Percentiles rank a stretch among this genome's conserved stretches.
These are phyloP conservation scores for Erythrophleum ivorense DNA, from an alignment of 331 rosid species.

Conservation along the genomic window DNA sequence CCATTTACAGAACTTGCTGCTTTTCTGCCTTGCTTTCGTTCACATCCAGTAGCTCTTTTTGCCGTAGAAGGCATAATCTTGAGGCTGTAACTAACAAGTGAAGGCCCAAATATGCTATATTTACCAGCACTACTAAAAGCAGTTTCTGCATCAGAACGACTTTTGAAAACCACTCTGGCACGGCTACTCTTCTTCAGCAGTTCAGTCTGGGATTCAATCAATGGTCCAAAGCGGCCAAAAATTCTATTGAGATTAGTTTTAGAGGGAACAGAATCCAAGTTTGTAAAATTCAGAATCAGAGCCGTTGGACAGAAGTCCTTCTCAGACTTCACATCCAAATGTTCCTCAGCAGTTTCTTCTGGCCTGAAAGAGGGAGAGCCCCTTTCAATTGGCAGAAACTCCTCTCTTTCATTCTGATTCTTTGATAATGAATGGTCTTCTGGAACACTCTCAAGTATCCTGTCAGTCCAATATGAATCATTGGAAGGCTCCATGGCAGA, in stretches of 20 bases:
- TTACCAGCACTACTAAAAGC: constrained; percentile 92
- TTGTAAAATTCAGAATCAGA: constrained; percentile 64
- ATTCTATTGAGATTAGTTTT: constrained; percentile 57
- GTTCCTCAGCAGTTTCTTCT: constrained; percentile 29
- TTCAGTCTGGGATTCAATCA: constrained; percentile 68
- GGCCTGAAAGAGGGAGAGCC: constrained; percentile 25
- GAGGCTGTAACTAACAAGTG: constrained; percentile 78
- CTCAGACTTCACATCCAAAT: constrained; percentile 41
- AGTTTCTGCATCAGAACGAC: constrained; percentile 64
- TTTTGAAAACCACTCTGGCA: constrained; percentile 71
- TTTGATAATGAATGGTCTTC: constrained; percentile 45
- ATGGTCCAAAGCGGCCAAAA: constrained; percentile 59
- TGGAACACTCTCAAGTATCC: constrained; percentile 53
- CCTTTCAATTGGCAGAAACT: constrained; percentile 26
- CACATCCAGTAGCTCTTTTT: constrained; percentile 27
- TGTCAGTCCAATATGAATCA: constrained; percentile 74
- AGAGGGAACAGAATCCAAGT: constrained; percentile 63
- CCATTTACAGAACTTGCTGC: constrained; percentile 35
- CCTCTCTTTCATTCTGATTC: constrained; percentile 44
- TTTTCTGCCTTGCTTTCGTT: constrained; percentile 13
- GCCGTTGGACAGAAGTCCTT: constrained; percentile 57
- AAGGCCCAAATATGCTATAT: constrained; percentile 76
- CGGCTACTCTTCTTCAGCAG: constrained; percentile 62
- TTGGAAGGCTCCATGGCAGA: constrained; percentile 43
- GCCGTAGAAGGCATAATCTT: constrained; percentile 51